Percentiles rank a stretch among this genome's conserved stretches.
Conservation (phyloP, 2,329 filamentous ascomycete genomes). For the Aspergillus melleus region DNA sequence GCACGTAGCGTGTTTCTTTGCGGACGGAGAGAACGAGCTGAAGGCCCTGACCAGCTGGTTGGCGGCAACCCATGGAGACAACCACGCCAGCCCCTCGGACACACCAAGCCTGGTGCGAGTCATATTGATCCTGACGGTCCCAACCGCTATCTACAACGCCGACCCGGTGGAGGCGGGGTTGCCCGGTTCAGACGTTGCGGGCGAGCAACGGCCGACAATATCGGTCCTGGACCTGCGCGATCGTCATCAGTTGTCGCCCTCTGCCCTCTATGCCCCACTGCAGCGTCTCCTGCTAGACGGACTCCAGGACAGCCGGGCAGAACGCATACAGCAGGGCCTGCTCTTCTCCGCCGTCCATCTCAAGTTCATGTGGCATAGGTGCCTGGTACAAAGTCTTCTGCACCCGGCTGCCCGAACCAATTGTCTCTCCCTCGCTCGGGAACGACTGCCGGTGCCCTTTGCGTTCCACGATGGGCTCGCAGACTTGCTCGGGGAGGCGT, state of each 20-base stretch:
- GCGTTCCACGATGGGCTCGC: background rate
- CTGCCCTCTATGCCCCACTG: slow-evolving; percentile 17
- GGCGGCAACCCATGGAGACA: background rate
- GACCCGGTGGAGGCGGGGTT: slow-evolving; percentile 1
- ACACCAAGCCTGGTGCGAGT: slow-evolving; percentile 1
- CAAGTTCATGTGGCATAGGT: slow-evolving; percentile 8
- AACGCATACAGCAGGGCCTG: slow-evolving; percentile 1
- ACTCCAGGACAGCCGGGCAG: background rate
- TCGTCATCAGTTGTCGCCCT: slow-evolving; percentile 11
- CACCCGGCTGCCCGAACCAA: slow-evolving; percentile 1
- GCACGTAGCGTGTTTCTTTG: slow-evolving; percentile 16
- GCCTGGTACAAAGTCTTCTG: background rate
- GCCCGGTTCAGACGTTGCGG: background rate
- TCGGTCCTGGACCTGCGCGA: slow-evolving; percentile 15
- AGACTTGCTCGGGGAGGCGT: slow-evolving; percentile 3
- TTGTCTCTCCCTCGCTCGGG: slow-evolving; percentile 7
- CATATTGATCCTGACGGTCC: slow-evolving; percentile 12
- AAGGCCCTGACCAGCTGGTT: slow-evolving; percentile 8
- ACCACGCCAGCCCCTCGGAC: background rate
- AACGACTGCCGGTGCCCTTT: slow-evolving; percentile 2
- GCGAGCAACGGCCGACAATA: background rate
- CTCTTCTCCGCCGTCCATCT: slow-evolving; percentile 17
- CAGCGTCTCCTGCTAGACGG: slow-evolving; percentile 10
- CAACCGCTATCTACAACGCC: slow-evolving; percentile 1
- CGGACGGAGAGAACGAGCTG: slow-evolving; percentile 13